A percentile compares a stretch with the other conserved stretches of the same genome.
Conservation (phyloP, 495 filamentous ascomycete genomes). For the Penicillium lagena region DNA sequence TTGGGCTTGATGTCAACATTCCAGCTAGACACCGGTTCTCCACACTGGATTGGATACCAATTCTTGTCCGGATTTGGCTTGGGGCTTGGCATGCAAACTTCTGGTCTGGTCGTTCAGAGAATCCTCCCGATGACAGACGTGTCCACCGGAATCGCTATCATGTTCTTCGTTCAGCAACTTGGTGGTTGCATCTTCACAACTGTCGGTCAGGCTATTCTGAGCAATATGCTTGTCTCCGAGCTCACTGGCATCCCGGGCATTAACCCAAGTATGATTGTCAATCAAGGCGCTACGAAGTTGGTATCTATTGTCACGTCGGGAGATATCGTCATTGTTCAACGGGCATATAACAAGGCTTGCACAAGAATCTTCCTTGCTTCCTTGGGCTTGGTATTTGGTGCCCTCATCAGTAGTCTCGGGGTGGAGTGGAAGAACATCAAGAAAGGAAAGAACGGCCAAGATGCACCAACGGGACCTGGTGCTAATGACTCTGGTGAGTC, state of each 20-base stretch:
- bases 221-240: background rate
- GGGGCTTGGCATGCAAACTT: slow-evolving; percentile 27
- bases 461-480: background rate
- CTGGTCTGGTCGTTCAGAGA: slow-evolving; percentile 31
- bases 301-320: background rate
- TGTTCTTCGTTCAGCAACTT: slow-evolving; percentile 34
- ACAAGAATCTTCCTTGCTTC: background rate
- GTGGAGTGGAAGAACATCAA: background rate
- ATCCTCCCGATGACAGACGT: slow-evolving; percentile 26
- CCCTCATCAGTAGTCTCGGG: background rate
- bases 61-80: slow-evolving; percentile 30
- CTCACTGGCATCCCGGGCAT: background rate
- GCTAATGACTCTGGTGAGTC: too few species aligned
- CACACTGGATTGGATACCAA: slow-evolving; percentile 28
- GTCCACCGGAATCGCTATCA: slow-evolving; percentile 29
- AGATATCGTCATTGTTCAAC: background rate
- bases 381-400: background rate
- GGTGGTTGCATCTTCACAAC: slow-evolving; percentile 34
- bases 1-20: slow-evolving; percentile 27
- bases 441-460: background rate
- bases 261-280: background rate
- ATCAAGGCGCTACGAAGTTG: background rate
- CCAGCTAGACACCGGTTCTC: slow-evolving; percentile 10
- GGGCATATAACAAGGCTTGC: background rate
- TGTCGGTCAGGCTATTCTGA: slow-evolving; percentile 26